A percentile compares a stretch with the other conserved stretches of the same genome.
Conservation (phyloP, 768 basidiomycete species). For the Lepiota venenata region DNA sequence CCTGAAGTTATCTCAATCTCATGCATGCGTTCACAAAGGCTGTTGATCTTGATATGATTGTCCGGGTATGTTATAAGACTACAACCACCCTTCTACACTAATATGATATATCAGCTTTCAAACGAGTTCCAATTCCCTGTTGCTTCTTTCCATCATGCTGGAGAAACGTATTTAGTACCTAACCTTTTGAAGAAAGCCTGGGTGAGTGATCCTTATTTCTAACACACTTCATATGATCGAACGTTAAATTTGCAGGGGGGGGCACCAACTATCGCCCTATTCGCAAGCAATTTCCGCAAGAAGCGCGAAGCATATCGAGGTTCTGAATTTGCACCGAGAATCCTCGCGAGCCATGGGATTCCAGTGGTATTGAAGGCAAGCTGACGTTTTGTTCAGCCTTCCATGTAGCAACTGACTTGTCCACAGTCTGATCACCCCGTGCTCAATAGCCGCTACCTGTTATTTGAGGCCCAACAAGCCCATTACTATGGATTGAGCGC, state of each 20-base stretch:
- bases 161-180: constrained; percentile 80
- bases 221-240: not conserved
- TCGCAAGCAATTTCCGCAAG: constrained; percentile 57
- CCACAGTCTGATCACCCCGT: constrained; percentile 56
- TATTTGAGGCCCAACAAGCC: constrained; percentile 70
- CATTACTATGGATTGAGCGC: constrained; percentile 62
- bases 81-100: not conserved
- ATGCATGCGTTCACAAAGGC: constrained; percentile 31
- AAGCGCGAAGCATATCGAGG: constrained; percentile 62
- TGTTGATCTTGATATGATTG: constrained; percentile 64
- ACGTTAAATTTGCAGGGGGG: constrained; percentile 29
- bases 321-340: constrained; percentile 67
- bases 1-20: no score
- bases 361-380: constrained; percentile 70
- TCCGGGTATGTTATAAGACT: constrained; percentile 42
- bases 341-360: constrained; percentile 64
- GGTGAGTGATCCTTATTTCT: constrained; percentile 27
- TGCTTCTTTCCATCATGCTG: constrained; percentile 76
- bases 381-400: no score
- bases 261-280: constrained; percentile 69
- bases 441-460: constrained; percentile 59
- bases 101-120: constrained; percentile 41
- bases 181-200: constrained; percentile 69
- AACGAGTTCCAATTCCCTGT: constrained; percentile 82
- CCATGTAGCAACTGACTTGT: not conserved